Evolutionary conservation across 1,284 basidiomycete genomes (phyloP).

Genomic region (Tylopilus orsonianus): DNA sequence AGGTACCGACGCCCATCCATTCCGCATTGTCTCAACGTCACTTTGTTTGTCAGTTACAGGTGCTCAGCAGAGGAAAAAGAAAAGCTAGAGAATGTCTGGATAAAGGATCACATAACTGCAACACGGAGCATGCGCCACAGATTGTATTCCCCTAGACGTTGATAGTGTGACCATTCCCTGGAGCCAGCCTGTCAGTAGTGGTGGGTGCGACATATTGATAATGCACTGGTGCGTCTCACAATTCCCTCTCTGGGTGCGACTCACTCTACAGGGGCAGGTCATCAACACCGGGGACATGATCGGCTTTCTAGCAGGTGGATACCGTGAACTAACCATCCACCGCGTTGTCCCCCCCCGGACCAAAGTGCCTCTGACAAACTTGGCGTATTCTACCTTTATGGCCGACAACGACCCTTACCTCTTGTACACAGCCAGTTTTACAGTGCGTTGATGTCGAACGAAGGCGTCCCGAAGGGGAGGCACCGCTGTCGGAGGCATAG

Average conservation of each 20-base stretch:
- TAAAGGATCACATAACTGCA: background rate
- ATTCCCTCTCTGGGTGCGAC: too few species aligned
- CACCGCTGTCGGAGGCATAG: background rate
- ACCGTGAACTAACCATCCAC: slow-evolving; percentile 46
- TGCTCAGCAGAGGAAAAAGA: slow-evolving; percentile 11
- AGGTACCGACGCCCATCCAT: background rate
- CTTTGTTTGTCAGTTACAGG: slow-evolving; percentile 4
- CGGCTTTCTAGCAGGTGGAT: slow-evolving; percentile 52
- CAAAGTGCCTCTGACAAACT: slow-evolving; percentile 40
- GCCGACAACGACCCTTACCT: slow-evolving; percentile 35
- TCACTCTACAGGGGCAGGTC: slow-evolving; percentile 18
- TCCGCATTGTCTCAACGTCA: background rate
- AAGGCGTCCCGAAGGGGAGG: background rate
- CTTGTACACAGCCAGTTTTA: slow-evolving; percentile 31
- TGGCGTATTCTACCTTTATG: slow-evolving; percentile 45
- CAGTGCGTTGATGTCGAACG: slow-evolving; percentile 10
- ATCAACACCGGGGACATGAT: slow-evolving; percentile 60
- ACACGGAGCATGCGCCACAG: background rate
- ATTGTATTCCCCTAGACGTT: slow-evolving; percentile 37
- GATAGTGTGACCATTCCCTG: slow-evolving; percentile 57
- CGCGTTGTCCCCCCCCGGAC: slow-evolving; percentile 42
- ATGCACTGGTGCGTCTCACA: slow-evolving; percentile 29
- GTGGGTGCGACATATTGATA: slow-evolving; percentile 56
- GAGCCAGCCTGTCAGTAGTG: slow-evolving; percentile 63
- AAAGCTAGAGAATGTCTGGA: slow-evolving; percentile 10